These are phyloP conservation scores for Nissolia schottii DNA, from an alignment of 306 rosid genomes.

Conservation along the genomic window DNA sequence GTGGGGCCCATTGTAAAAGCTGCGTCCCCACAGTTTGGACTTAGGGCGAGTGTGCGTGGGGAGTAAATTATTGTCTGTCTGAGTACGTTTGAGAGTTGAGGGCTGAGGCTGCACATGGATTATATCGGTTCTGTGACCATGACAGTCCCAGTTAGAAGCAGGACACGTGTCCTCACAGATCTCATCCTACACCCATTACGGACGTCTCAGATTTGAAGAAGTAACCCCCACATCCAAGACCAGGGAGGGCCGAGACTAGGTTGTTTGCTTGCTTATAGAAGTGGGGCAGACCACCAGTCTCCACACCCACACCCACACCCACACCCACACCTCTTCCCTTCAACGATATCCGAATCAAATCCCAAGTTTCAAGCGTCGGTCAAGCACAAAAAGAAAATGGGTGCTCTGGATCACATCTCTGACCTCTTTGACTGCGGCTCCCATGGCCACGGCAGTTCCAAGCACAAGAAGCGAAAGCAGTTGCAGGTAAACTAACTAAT, in stretches of 20 bases:
- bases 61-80: not conserved
- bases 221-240: not conserved
- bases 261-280: too few species aligned
- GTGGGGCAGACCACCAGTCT: too few species aligned
- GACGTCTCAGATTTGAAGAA: not conserved
- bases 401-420: constrained; percentile 50
- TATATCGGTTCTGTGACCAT: not conserved
- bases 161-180: not conserved
- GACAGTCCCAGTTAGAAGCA: not conserved
- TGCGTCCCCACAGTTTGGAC: too few species aligned
- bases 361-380: too few species aligned
- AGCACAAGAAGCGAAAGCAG: constrained; percentile 42
- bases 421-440: constrained; percentile 42
- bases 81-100: too few species aligned
- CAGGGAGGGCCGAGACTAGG: too few species aligned
- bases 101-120: not conserved
- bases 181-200: not conserved
- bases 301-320: too few species aligned
- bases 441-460: constrained; percentile 18
- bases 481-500: constrained; percentile 46
- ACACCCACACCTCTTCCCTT: too few species aligned
- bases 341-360: too few species aligned
- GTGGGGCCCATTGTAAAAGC: not conserved
- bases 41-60: too few species aligned
- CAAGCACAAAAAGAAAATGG: constrained; percentile 34